These are phyloP conservation scores for Suillus alpinus DNA, from an alignment of 768 basidiomycete genomes.

Conservation along the genomic window DNA sequence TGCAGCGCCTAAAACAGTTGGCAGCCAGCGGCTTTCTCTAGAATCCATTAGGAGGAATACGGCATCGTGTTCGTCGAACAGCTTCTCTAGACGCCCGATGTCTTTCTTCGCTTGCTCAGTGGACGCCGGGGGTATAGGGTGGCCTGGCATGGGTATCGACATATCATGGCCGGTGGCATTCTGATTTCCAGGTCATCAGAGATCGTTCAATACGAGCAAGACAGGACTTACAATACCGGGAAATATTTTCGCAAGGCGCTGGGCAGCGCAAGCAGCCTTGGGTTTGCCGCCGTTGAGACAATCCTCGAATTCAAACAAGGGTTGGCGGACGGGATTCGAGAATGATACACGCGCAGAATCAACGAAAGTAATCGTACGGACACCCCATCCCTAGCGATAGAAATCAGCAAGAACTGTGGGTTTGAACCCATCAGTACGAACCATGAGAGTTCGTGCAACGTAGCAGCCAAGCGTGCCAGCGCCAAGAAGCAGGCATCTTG, in stretches of 20 bases:
- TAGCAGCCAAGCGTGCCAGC: constrained; percentile 98
- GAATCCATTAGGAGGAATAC: constrained; percentile 97
- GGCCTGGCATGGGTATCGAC: constrained; percentile 96
- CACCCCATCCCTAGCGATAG: constrained; percentile 81
- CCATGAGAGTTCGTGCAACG: constrained; percentile 90
- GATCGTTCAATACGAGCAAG: background rate
- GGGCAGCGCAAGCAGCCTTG: constrained; percentile 91
- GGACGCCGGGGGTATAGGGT: constrained; percentile 70
- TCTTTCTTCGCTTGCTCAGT: constrained; percentile 62
- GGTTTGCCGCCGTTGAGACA: constrained; percentile 90
- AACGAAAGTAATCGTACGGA: constrained; percentile 88
- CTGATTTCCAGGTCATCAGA: constrained; percentile 36
- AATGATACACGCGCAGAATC: constrained; percentile 92
- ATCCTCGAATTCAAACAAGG: constrained; percentile 93
- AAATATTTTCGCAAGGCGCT: constrained; percentile 80
- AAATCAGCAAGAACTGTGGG: background rate
- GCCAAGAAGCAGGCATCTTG: constrained; percentile 83
- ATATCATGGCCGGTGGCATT: constrained; percentile 77
- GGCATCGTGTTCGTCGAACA: constrained; percentile 85
- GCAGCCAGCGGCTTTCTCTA: constrained; percentile 95
- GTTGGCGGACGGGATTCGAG: constrained; percentile 97
- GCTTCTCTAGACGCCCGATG: constrained; percentile 66
- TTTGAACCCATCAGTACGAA: constrained; percentile 27
- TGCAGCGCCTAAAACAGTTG: constrained; percentile 80
- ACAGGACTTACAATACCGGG: constrained; percentile 77